Conservation (phyloP, 2,329 filamentous ascomycete species). For the Chaetomium sp. region DNA sequence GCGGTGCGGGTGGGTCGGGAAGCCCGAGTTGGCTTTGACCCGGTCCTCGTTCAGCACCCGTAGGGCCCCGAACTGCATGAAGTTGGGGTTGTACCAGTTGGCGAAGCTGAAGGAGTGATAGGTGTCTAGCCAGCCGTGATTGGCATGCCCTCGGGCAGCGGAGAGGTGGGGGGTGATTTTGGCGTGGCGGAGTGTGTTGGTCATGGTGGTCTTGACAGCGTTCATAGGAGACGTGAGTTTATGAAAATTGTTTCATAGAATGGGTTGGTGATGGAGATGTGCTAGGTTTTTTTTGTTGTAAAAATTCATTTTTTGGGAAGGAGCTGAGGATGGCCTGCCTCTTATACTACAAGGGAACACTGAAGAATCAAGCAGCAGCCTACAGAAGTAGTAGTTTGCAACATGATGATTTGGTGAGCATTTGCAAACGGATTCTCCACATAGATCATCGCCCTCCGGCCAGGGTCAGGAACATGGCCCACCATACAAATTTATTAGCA, state of each 20-base stretch:
- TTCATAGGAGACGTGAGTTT: constrained; percentile 36
- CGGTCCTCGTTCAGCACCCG: constrained; percentile 89
- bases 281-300: constrained; percentile 32
- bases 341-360: constrained; percentile 38
- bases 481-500: too few species aligned
- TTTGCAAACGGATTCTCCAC: constrained; percentile 13
- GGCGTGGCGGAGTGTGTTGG: constrained; percentile 64
- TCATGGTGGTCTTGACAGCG: constrained; percentile 55
- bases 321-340: constrained; percentile 31
- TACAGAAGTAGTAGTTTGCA: background rate
- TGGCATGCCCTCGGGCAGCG: constrained; percentile 69
- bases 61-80: constrained; percentile 71
- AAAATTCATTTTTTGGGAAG: constrained; percentile 36
- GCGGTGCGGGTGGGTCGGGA: constrained; percentile 81
- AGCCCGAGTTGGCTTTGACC: constrained; percentile 71
- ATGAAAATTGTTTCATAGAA: constrained; percentile 7
- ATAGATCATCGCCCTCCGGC: background rate
- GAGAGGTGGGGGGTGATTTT: constrained; percentile 77
- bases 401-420: constrained; percentile 21
- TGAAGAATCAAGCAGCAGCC: constrained; percentile 3
- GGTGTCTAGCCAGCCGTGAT: constrained; percentile 86
- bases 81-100: constrained; percentile 66
- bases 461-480: too few species aligned
- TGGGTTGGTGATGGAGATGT: constrained; percentile 23
- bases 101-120: constrained; percentile 89